These are phyloP conservation scores for Talaromyces rugulosus DNA, from an alignment of 2,329 filamentous ascomycete genomes.

Conservation along the genomic window DNA sequence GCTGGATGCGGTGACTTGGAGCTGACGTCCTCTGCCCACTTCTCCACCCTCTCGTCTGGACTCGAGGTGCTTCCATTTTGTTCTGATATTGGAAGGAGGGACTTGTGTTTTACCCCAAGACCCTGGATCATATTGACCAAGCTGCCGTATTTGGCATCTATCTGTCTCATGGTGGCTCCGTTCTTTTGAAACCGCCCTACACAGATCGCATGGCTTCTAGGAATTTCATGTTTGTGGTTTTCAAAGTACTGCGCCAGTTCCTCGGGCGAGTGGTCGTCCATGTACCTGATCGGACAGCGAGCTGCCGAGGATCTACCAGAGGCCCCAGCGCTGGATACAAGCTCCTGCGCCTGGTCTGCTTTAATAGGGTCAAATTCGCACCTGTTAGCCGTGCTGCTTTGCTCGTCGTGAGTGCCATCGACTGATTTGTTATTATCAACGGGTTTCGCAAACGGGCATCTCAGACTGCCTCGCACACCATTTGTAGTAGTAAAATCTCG, in stretches of 20 bases:
- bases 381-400: constrained; percentile 31
- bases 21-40: constrained; percentile 78
- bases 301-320: constrained; percentile 46
- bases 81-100: constrained; percentile 64
- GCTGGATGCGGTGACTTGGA: constrained; percentile 45
- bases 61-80: constrained; percentile 32
- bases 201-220: constrained; percentile 88
- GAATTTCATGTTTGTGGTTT: constrained; percentile 90
- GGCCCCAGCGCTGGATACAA: constrained; percentile 37
- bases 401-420: constrained; percentile 35
- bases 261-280: constrained; percentile 88
- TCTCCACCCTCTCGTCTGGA: constrained; percentile 71
- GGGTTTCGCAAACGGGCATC: constrained; percentile 71
- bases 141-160: constrained; percentile 85
- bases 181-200: constrained; percentile 76
- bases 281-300: constrained; percentile 87
- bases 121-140: constrained; percentile 93
- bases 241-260: constrained; percentile 93
- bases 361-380: constrained; percentile 54
- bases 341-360: constrained; percentile 41
- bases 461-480: constrained; percentile 72
- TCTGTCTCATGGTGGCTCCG: constrained; percentile 77
- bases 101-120: constrained; percentile 79
- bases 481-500: constrained; percentile 86
- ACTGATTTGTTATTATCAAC: constrained; percentile 33